Evolutionary conservation across 1,139 yeast species (phyloP).

Genomic region (Torulaspora pretoriensis): DNA sequence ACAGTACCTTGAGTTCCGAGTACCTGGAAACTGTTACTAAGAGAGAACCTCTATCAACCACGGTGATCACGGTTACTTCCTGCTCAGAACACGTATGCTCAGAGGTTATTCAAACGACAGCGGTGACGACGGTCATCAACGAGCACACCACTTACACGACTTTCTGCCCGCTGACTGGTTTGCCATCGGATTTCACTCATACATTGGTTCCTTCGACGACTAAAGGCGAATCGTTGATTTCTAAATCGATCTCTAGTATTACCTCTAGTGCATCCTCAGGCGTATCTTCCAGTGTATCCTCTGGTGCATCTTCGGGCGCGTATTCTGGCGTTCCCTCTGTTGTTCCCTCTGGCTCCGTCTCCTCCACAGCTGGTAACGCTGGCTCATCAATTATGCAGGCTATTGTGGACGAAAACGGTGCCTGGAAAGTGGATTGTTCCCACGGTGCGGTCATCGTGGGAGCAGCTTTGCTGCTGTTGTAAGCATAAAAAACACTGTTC

Average conservation of each 20-base stretch:
- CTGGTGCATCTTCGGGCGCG: no score
- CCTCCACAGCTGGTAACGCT: background rate
- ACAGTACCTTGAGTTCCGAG: background rate
- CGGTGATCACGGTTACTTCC: conserved; percentile 3
- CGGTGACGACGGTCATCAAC: conserved; percentile 9
- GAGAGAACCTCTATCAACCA: conserved; percentile 3
- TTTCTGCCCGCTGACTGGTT: conserved; percentile 8
- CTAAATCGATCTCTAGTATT: background rate
- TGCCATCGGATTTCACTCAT: background rate
- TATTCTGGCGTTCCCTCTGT: no score
- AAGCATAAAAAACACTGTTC: background rate
- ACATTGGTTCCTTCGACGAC: background rate
- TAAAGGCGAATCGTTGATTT: background rate
- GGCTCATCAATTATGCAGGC: background rate
- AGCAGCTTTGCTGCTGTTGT: background rate
- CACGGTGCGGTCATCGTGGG: background rate
- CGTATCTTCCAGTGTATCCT: background rate
- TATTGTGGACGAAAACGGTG: background rate
- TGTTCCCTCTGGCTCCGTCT: background rate
- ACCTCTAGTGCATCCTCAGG: background rate
- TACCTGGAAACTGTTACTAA: background rate
- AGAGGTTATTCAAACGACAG: conserved; percentile 9
- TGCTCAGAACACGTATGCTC: conserved; percentile 11
- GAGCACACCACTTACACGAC: conserved; percentile 9
- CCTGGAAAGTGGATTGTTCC: background rate